These are phyloP conservation scores for Xylaria intraflava DNA, from an alignment of 495 filamentous ascomycete species.

Conservation along the genomic window DNA sequence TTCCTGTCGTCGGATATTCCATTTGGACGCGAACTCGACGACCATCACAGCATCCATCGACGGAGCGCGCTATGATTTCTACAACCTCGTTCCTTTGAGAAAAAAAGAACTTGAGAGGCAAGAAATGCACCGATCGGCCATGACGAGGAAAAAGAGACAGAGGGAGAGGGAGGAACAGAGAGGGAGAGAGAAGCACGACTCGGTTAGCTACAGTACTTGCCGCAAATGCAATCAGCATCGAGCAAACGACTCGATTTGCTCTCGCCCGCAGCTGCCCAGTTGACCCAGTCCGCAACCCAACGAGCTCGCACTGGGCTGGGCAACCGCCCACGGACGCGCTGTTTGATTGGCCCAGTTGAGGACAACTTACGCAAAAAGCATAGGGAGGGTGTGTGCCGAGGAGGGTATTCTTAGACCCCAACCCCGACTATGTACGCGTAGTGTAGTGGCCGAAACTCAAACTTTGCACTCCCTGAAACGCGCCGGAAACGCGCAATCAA, in stretches of 20 bases:
- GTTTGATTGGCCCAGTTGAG: conserved; percentile 7
- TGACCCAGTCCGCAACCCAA: not conserved
- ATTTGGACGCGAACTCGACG: too few relatives aligned
- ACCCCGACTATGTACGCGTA: conserved; percentile 11
- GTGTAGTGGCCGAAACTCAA: conserved; percentile 14
- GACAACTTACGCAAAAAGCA: not conserved
- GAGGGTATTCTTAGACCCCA: conserved; percentile 25
- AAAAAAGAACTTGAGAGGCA: too few relatives aligned
- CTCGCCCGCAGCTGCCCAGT: not conserved
- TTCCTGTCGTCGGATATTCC: conserved; percentile 2
- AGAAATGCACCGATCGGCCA: not conserved
- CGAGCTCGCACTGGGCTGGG: conserved; percentile 2
- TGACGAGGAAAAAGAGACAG: not conserved
- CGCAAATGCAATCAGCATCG: conserved; percentile 14
- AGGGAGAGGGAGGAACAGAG: not conserved
- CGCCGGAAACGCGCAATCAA: conserved; percentile 28
- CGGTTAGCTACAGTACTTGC: conserved; percentile 19
- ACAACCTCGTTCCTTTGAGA: too few relatives aligned
- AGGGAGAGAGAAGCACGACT: conserved; percentile 20
- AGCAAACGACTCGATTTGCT: conserved; percentile 6
- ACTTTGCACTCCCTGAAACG: conserved; percentile 22
- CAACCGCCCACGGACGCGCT: not conserved
- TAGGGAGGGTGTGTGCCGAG: conserved; percentile 2
- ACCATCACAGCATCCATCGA: too few relatives aligned
- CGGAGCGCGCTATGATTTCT: too few relatives aligned